Evolutionary conservation across 495 filamentous ascomycete species (phyloP), one percentile per base, ranked within the genome.

Genomic region (Letharia lupina): DNA sequence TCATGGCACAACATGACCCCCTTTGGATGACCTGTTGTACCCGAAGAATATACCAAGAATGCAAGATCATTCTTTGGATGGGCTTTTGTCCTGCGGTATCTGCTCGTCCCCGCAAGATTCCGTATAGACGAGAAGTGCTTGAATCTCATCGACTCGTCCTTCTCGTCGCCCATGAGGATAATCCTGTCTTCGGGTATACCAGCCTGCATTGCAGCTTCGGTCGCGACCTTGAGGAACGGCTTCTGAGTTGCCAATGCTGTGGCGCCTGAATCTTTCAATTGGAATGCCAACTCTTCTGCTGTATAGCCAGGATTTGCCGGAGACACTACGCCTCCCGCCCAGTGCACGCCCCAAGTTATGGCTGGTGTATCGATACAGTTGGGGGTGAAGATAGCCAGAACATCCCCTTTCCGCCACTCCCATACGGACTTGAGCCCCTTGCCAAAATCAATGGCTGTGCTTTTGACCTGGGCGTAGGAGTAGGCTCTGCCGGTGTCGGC

Each of bases 21-120:
- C 76, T 98, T 97, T 3, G 94, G 93, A 63, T 90, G 75, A 18
- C 93, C 93, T 0, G 93, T 96, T 0, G 93, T 97, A n/a, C 93
- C 93, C 44, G 87, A 91, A 42, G 84, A 89, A 75, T 96, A 98
- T 70, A 91, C 91, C 62, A 93, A 79, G 76, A 67, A 94, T 78
- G 84, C 70, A 74, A 60, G 80, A 77, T 64, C 76, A 74, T 71
- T 83, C 77, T 71, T 80, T 70, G 81, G 67, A 72, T 82, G 77
- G 81, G 77, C 74, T 78, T 68, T 70, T 12, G 78, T 75, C 63
- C 76, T 77, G 45, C 81, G 76, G 65, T 77, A 79, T 58, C 76
- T 71, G n/a, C 44, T 61, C 5, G 63, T 70, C 11, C 70, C 70
- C 1, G 82, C 82, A 4, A 82, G 80, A 70, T 86, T 87, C 60